These are phyloP conservation scores for Agastache rugosa DNA, from an alignment of 257 asterid genomes.

Conservation along the genomic window DNA sequence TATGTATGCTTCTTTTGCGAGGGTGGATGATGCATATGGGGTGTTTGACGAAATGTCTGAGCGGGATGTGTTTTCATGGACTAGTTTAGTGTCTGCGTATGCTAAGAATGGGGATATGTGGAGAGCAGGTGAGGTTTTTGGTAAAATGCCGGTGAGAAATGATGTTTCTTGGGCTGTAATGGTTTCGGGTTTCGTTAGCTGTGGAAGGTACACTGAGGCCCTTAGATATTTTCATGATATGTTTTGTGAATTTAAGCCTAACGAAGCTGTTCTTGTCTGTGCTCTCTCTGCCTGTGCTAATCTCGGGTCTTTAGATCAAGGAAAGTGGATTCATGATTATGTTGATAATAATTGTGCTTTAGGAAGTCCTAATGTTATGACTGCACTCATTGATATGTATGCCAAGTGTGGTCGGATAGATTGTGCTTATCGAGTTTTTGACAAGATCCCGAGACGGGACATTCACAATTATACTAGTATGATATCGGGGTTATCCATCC, in stretches of 20 bases:
- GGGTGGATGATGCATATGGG: slow-evolving; percentile 49
- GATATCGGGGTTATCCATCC: slow-evolving; percentile 72
- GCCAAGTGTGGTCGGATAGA: slow-evolving; percentile 83
- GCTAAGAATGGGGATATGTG: slow-evolving; percentile 61
- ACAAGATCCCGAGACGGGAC: slow-evolving; percentile 47
- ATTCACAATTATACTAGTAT: slow-evolving; percentile 70
- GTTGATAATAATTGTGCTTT: slow-evolving; percentile 42
- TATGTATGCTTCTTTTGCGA: slow-evolving; percentile 52
- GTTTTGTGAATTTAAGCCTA: slow-evolving; percentile 56
- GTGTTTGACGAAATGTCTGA: slow-evolving; percentile 70
- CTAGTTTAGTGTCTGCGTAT: slow-evolving; percentile 65
- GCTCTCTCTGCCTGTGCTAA: slow-evolving; percentile 87
- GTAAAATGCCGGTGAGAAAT: slow-evolving; percentile 62
- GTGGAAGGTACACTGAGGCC: slow-evolving; percentile 57
- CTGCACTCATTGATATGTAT: slow-evolving; percentile 83
- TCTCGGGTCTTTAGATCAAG: slow-evolving; percentile 75
- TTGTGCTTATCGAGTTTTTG: slow-evolving; percentile 54
- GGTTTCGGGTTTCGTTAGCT: slow-evolving; percentile 67
- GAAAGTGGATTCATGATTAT: slow-evolving; percentile 63
- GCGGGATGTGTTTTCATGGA: slow-evolving; percentile 75
- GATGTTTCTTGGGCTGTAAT: slow-evolving; percentile 88
- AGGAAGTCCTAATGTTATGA: slow-evolving; percentile 51
- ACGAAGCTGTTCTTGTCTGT: slow-evolving; percentile 80
- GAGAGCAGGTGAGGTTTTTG: slow-evolving; percentile 52
- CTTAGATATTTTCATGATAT: slow-evolving; percentile 55